Percentiles rank a stretch among this genome's conserved stretches.
Evolutionary conservation across 78 protist species (phyloP).

Genomic region (Pelomyxa schiedti): DNA sequence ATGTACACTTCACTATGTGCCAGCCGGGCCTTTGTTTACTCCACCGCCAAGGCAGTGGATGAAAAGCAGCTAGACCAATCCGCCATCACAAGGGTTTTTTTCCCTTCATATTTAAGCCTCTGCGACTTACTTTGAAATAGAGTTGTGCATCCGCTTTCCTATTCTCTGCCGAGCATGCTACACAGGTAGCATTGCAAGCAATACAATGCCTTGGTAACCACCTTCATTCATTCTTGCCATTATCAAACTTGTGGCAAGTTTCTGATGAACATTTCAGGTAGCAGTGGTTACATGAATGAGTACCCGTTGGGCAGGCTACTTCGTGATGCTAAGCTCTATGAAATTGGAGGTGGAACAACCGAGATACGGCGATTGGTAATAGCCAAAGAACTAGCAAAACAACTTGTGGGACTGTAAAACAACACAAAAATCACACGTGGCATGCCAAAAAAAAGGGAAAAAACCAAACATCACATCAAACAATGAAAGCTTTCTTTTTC

Average conservation of each 20-base stretch:
- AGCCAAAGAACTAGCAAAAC: constrained; percentile 63
- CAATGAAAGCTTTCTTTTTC: no score
- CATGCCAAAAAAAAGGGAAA: no score
- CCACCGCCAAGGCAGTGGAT: constrained; percentile 58
- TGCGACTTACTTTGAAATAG: background rate
- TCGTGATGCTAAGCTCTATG: constrained; percentile 88
- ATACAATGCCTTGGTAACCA: constrained; percentile 66
- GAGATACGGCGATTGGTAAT: constrained; percentile 81
- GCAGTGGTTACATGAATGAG: constrained; percentile 90
- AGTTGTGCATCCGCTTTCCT: constrained; percentile 69
- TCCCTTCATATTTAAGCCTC: background rate
- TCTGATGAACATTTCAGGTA: no score
- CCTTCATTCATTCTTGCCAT: background rate
- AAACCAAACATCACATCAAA: no score
- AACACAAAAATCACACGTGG: no score
- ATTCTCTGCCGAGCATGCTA: constrained; percentile 74
- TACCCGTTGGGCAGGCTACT: constrained; percentile 82
- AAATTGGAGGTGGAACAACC: constrained; percentile 89
- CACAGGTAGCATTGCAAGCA: constrained; percentile 74
- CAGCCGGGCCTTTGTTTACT: constrained; percentile 59
- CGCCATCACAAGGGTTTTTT: background rate
- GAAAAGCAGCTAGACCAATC: constrained; percentile 41
- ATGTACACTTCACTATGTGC: constrained; percentile 70
- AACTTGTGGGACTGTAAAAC: no score
- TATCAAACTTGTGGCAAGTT: background rate